phyloP scores from a whole-genome alignment of 139 green algal species.

The Ostreobium quekettii region DNA sequence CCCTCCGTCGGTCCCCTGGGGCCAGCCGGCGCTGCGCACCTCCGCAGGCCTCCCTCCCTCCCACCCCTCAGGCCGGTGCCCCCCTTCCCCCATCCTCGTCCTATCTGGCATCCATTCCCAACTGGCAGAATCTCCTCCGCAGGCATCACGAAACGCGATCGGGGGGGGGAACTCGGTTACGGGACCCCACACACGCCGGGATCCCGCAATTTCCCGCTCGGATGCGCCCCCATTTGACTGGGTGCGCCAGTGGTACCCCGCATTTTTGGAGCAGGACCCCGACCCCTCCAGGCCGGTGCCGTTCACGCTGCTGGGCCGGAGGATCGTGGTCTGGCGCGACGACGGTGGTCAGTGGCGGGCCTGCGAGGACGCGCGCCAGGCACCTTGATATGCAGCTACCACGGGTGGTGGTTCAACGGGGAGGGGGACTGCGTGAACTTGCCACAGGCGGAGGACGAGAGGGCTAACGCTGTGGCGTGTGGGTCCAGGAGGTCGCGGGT shows the following conservation, averaged over 20 bases:
- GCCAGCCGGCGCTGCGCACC: too few species aligned
- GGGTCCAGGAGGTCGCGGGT: too few species aligned
- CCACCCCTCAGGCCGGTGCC: too few species aligned
- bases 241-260: conserved; percentile 34
- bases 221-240: conserved; percentile 19
- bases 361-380: conserved; percentile 34
- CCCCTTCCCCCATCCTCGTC: too few species aligned
- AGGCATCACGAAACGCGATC: too few species aligned
- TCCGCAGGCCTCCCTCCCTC: too few species aligned
- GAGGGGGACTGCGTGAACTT: conserved; percentile 28
- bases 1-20: too few species aligned
- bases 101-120: too few species aligned
- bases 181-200: too few species aligned
- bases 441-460: conserved; percentile 21
- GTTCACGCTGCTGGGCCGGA: conserved; percentile 27
- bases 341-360: conserved; percentile 15
- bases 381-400: conserved; percentile 35
- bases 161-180: too few species aligned
- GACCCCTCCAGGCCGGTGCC: conserved; percentile 24
- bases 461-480: not conserved
- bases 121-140: too few species aligned
- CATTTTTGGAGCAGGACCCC: conserved; percentile 23
- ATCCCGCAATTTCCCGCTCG: too few species aligned
- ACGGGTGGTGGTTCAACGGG: conserved; percentile 34
- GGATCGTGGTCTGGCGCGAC: conserved; percentile 27